Evolutionary conservation across 2,329 filamentous ascomycete genomes (phyloP), one percentile per base, ranked within the genome.

Genomic region (Plenodomus tracheiphilus): DNA sequence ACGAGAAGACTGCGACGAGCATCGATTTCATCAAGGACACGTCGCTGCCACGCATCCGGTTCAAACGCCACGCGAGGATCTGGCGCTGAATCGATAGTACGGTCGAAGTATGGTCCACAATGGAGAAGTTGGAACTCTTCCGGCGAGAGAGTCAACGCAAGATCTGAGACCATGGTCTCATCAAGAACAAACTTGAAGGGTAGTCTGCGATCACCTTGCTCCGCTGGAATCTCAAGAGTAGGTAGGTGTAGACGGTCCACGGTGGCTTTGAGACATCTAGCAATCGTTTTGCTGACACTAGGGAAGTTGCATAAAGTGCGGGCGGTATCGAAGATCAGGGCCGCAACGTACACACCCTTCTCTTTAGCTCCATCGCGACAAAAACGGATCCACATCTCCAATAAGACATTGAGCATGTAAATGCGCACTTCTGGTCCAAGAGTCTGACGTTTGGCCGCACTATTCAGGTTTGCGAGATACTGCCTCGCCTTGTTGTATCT

Each of bases 11-110:
- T 90, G 55, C 85, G 81, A 45, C 87, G 77, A 0, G 78, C 79
- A 66, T 93, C 88, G 32, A 92, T 85, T 34, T 83, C 81, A 54
- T 93, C 86, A 0, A 93, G 77, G 0, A 92, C 88, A 32, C 83
- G 77, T 46, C 86, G 76, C 70, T 93, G 88, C 89, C 88, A 93
- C 2, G 80, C 82, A 73, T 93, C 88, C 1, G 89, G 88, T 4
- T 85, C 73, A 64, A 93, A 93, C 1, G 79, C 79, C 0, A 90
- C 87, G 50, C 89, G 81, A n/a, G 76, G 54, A 65, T 92, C 89
- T 0, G 83, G 80, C 11, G 75, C 76, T 0, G 87, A 85, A 60
- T 88, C 85, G 61, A 91, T 87, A 56, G 80, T 85, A n/a, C 88
- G 79, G 59, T 91, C 87, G 69, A 92, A 80, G 61, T 88, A 91